Evolutionary conservation across 345 rosid genomes (phyloP), one percentile per base, ranked within the genome.

Genomic region (Kandelia obovata): DNA sequence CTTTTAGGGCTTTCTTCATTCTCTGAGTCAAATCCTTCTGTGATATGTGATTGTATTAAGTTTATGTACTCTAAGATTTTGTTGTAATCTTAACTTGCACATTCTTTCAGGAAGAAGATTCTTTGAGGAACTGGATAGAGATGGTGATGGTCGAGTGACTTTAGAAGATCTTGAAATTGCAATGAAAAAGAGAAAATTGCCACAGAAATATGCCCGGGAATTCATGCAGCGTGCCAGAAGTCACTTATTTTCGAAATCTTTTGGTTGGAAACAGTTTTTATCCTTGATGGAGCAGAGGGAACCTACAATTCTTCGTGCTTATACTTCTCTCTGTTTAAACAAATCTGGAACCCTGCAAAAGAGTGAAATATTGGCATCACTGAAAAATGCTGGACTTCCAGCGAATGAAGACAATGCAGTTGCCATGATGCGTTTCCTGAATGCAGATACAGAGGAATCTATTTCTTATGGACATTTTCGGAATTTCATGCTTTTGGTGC

Each of bases 271-370:
- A 83, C 99, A 90, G 71, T 95, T 95, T 84, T 81, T 92, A 71
- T 92, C 98, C 31, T 79, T 95, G 83, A 95, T 95, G 99, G 99
- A 95, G 78, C 99, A 92, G 85, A 90, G 86, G 71, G 99, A 95
- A 78, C 92, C 96, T 28, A 95, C 96, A 49, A 92, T 95, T 76
- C 96, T 95, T 75, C 96, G 96, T 71, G 99, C 99, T 26, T 95
- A 92, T 68, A 95, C 99, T 64, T 88, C 98, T 74, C 87, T 95
- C 5, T 92, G 99, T 77, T 82, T 92, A 71, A 87, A 86, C 86
- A 86, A 95, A 79, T 95, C 94, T 57, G 99, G 99, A 66, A 95
- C 99, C 34, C 90, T 95, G 31, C 86, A 95, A 81, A 95, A 88
- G 83, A 95, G 99, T 81, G 96, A 90, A 86, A 87, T 92, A 80